phyloP scores from a whole-genome alignment of 2,329 filamentous ascomycete genomes.

The Parasarocladium wereldwijsianum region DNA sequence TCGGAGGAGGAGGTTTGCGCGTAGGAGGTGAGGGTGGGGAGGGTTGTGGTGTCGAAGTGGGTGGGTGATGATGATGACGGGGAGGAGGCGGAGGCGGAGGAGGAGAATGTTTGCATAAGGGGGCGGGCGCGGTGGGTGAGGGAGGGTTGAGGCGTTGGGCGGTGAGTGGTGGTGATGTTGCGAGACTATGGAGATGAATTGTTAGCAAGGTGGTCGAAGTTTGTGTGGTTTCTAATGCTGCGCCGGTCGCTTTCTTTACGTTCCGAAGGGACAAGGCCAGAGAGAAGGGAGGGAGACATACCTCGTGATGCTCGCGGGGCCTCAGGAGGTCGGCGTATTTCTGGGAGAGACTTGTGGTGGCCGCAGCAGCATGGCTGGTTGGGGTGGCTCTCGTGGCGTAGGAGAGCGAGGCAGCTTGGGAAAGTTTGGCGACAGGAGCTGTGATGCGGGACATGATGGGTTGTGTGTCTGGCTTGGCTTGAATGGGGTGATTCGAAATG shows the following conservation, averaged over 20 bases:
- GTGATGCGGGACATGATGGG: slow-evolving; percentile 33
- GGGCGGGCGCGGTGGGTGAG: slow-evolving; percentile 32
- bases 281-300: slow-evolving; percentile 14
- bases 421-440: slow-evolving; percentile 28
- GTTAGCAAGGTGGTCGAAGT: not conserved
- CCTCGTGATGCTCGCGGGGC: slow-evolving; percentile 22
- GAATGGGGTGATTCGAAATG: not conserved
- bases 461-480: slow-evolving; percentile 1
- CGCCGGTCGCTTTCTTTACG: not conserved
- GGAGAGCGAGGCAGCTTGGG: slow-evolving; percentile 17
- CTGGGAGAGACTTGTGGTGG: slow-evolving; percentile 25
- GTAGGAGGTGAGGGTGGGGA: slow-evolving; percentile 29
- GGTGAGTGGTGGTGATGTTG: slow-evolving; percentile 30
- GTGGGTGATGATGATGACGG: no score
- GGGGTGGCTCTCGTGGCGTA: slow-evolving; percentile 19
- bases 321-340: slow-evolving; percentile 32
- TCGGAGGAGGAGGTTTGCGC: slow-evolving; percentile 12
- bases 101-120: slow-evolving; percentile 49
- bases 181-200: slow-evolving; percentile 13
- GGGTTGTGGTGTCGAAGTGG: slow-evolving; percentile 36
- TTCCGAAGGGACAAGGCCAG: not conserved
- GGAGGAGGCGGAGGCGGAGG: slow-evolving; percentile 29
- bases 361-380: slow-evolving; percentile 19
- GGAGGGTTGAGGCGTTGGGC: slow-evolving; percentile 29
- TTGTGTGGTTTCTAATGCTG: not conserved